A percentile compares a stretch with the other conserved stretches of the same genome.
phyloP scores from a whole-genome alignment of 805 yeast species.

The Cyberlindnera xishuangbannaensis region DNA sequence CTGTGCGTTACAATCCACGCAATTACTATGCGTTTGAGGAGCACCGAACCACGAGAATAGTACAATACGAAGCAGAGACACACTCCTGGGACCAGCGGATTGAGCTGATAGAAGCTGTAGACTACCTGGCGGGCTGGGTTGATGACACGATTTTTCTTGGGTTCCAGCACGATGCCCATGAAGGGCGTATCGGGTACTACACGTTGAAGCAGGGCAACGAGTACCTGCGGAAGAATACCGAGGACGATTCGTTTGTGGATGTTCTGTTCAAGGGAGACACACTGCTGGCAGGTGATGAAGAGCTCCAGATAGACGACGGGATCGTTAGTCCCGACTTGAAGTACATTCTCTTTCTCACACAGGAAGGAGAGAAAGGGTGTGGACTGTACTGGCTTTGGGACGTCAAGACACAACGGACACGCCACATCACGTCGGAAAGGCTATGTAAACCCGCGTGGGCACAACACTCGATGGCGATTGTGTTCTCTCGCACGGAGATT shows the following conservation, averaged over 20 bases:
- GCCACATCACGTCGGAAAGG: conserved; percentile 25
- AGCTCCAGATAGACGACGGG: conserved; percentile 45
- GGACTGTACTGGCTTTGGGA: conserved; percentile 38
- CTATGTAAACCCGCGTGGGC: conserved; percentile 59
- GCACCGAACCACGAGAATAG: no score
- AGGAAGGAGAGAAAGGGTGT: conserved; percentile 48
- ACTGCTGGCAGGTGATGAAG: conserved; percentile 34
- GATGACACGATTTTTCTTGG: conserved; percentile 6
- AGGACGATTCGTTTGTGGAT: conserved; percentile 37
- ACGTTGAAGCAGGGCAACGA: conserved; percentile 5
- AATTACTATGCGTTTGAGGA: no score
- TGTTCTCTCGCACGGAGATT: conserved; percentile 7
- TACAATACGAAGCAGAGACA: no score
- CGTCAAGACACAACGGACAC: conserved; percentile 20
- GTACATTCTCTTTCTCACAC: conserved; percentile 52
- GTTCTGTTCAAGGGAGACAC: conserved; percentile 43
- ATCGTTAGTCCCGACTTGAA: conserved; percentile 62
- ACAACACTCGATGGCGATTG: conserved; percentile 5
- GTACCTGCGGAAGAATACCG: conserved; percentile 16
- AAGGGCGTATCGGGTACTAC: conserved; percentile 5
- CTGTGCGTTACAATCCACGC: no score
- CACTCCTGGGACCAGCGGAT: no score
- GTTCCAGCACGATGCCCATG: conserved; percentile 5
- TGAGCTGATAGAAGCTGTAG: no score
- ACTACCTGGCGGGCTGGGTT: conserved; percentile 4